Conservation (phyloP, 208 protist species). For the Porcisia hertigi region DNA sequence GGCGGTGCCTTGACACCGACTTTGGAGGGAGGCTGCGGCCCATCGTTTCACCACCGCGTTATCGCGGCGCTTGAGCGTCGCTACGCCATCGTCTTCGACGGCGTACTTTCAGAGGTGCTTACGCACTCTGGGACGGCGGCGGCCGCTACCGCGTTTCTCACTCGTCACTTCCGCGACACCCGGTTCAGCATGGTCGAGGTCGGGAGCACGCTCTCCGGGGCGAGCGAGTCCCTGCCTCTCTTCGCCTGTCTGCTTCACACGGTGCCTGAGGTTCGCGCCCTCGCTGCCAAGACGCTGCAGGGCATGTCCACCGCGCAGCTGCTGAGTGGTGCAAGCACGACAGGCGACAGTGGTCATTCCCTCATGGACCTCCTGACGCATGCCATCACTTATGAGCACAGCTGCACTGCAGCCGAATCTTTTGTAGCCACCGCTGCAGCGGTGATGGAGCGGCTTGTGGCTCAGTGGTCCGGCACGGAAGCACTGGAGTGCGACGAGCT, state of each 20-base stretch:
- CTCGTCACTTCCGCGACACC: slow-evolving; percentile 73
- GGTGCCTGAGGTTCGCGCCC: slow-evolving; percentile 55
- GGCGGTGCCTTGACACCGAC: slow-evolving; percentile 1
- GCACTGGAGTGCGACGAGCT: not conserved
- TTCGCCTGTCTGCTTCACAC: slow-evolving; percentile 84
- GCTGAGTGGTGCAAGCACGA: slow-evolving; percentile 5
- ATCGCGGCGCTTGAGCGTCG: slow-evolving; percentile 69
- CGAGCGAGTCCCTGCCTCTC: slow-evolving; percentile 62
- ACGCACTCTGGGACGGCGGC: slow-evolving; percentile 32
- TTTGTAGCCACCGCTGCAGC: slow-evolving; percentile 29
- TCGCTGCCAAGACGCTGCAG: slow-evolving; percentile 51
- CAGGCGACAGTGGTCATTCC: slow-evolving; percentile 28
- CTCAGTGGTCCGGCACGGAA: slow-evolving; percentile 2
- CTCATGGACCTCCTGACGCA: slow-evolving; percentile 60
- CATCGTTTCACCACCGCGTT: slow-evolving; percentile 33
- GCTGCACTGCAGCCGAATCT: slow-evolving; percentile 24
- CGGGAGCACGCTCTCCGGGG: slow-evolving; percentile 13
- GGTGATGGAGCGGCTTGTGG: slow-evolving; percentile 24
- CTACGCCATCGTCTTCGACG: slow-evolving; percentile 68
- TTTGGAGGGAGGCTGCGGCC: slow-evolving; percentile 7
- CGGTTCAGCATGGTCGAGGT: slow-evolving; percentile 77
- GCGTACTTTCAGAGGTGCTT: slow-evolving; percentile 61
- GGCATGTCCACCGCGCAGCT: slow-evolving; percentile 56
- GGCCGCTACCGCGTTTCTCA: slow-evolving; percentile 51
- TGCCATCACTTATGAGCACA: slow-evolving; percentile 36